A percentile compares a stretch with the other conserved stretches of the same genome.
Conservation (phyloP, 371 early-diverging fungal genomes). For the Mucor sp. region DNA sequence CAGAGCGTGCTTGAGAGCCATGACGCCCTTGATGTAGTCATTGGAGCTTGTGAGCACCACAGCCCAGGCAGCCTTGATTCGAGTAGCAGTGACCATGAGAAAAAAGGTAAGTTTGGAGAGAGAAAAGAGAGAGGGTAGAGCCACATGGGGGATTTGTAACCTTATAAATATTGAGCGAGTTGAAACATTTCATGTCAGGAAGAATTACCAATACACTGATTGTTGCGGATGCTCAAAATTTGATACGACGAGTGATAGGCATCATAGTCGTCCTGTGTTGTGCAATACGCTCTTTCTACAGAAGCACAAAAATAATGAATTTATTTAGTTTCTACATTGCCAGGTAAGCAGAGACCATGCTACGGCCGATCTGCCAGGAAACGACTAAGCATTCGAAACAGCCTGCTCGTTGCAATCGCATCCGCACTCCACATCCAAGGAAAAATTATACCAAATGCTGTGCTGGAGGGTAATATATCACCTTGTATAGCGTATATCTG, state of each 20-base stretch:
- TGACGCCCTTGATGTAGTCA: constrained; percentile 80
- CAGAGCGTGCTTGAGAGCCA: constrained; percentile 77
- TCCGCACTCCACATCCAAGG: constrained; percentile 22
- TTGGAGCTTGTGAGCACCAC: constrained; percentile 71
- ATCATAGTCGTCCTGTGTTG: constrained; percentile 6
- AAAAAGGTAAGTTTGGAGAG: not conserved
- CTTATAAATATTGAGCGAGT: not conserved
- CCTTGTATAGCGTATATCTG: not conserved
- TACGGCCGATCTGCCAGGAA: not conserved
- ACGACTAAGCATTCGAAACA: not conserved
- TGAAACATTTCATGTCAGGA: not conserved
- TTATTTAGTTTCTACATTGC: constrained; percentile 7
- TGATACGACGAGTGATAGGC: not conserved
- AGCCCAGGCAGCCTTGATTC: constrained; percentile 54
- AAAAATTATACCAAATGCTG: constrained; percentile 19
- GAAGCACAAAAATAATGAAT: constrained; percentile 10
- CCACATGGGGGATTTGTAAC: not conserved
- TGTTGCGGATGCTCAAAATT: not conserved
- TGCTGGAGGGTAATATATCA: constrained; percentile 21
- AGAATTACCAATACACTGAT: not conserved
- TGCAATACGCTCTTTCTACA: constrained; percentile 6
- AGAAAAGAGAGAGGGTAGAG: not conserved
- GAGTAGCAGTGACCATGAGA: constrained; percentile 9
- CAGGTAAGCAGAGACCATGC: constrained; percentile 4
- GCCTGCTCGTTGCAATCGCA: constrained; percentile 11